Percentiles rank a stretch among this genome's conserved stretches.
Evolutionary conservation across 805 yeast genomes (phyloP).

Genomic region (Yarrowia divulgata): DNA sequence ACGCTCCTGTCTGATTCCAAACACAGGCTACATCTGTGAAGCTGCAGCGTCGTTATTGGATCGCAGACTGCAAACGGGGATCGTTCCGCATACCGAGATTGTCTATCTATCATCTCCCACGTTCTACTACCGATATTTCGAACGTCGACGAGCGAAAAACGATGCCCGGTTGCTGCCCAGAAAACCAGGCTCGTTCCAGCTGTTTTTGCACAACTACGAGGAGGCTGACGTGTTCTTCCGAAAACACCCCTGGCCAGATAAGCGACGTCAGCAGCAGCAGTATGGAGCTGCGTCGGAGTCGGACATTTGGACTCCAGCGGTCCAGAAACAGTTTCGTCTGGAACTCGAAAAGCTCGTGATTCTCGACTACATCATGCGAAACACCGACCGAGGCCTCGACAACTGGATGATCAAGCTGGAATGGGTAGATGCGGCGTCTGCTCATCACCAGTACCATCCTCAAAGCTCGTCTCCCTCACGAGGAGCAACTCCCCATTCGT

Average conservation of each 20-base stretch:
- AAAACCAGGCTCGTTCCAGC: constrained; percentile 73
- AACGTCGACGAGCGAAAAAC: constrained; percentile 48
- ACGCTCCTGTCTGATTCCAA: constrained; percentile 73
- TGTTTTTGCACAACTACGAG: constrained; percentile 63
- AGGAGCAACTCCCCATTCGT: constrained; percentile 21
- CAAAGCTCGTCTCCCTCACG: constrained; percentile 41
- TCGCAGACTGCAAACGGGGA: constrained; percentile 61
- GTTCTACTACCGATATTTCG: constrained; percentile 64
- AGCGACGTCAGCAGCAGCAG: constrained; percentile 12
- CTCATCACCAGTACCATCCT: constrained; percentile 8
- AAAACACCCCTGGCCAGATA: constrained; percentile 61
- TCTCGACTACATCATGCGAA: constrained; percentile 73
- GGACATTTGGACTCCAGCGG: constrained; percentile 58
- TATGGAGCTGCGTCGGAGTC: constrained; percentile 43
- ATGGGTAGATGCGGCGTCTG: constrained; percentile 49
- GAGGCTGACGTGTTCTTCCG: constrained; percentile 68
- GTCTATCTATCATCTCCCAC: constrained; percentile 57
- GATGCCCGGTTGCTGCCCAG: constrained; percentile 49
- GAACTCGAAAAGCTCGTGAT: constrained; percentile 74
- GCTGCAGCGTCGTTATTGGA: constrained; percentile 75
- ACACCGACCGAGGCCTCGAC: constrained; percentile 76
- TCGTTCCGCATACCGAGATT: constrained; percentile 72
- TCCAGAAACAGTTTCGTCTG: constrained; percentile 60
- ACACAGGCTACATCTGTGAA: constrained; percentile 74
- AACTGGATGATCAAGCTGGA: constrained; percentile 76